Evolutionary conservation across 2,329 filamentous ascomycete genomes (phyloP).

Genomic region (Cordyceps javanica): DNA sequence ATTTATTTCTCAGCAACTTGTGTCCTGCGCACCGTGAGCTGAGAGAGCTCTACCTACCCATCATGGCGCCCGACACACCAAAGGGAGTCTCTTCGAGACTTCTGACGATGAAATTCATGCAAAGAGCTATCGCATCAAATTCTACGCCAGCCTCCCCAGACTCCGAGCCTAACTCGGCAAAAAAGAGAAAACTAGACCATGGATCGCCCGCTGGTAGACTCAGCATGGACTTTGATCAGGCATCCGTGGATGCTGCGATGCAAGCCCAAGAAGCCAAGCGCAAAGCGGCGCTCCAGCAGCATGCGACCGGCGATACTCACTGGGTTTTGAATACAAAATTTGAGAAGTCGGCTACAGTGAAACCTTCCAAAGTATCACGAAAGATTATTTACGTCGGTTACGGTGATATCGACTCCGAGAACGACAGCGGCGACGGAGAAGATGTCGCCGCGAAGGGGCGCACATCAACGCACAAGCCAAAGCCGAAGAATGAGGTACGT

Average conservation of each 20-base stretch:
- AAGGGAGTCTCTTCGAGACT: conserved; percentile 79
- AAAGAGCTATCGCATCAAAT: conserved; percentile 66
- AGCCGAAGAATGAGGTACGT: conserved; percentile 25
- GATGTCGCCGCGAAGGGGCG: conserved; percentile 28
- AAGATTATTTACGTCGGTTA: conserved; percentile 56
- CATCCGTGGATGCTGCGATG: conserved; percentile 56
- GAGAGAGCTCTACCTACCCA: not conserved
- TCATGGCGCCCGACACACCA: conserved; percentile 47
- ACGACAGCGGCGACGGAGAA: conserved; percentile 30
- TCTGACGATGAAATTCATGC: conserved; percentile 97
- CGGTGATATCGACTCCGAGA: conserved; percentile 41
- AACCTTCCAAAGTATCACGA: conserved; percentile 33
- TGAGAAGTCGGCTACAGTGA: conserved; percentile 20
- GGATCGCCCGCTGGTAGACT: conserved; percentile 31
- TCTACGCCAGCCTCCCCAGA: conserved; percentile 38
- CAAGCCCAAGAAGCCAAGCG: conserved; percentile 62
- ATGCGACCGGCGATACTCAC: conserved; percentile 63
- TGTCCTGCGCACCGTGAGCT: conserved; percentile 2
- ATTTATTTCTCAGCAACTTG: not conserved
- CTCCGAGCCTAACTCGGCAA: conserved; percentile 48
- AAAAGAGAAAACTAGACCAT: conserved; percentile 53
- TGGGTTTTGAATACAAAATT: conserved; percentile 61
- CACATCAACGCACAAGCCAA: conserved; percentile 29
- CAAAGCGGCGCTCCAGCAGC: conserved; percentile 53
- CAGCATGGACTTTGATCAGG: conserved; percentile 43